phyloP scores from a whole-genome alignment of 768 basidiomycete genomes.

The Strobilomyces confusus region DNA sequence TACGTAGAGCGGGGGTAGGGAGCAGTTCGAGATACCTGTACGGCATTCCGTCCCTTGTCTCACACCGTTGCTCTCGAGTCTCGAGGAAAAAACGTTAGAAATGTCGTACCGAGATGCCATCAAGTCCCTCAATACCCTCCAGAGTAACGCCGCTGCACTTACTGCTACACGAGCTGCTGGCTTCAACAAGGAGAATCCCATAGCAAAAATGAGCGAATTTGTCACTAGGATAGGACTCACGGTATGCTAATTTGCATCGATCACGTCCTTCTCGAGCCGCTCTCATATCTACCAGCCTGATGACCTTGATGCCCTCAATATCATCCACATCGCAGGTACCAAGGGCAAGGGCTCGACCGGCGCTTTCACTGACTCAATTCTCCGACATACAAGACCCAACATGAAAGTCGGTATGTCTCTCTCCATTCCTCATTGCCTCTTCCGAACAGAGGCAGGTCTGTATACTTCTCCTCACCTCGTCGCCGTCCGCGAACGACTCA shows the following conservation, averaged over 20 bases:
- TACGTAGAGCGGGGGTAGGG: constrained; percentile 5
- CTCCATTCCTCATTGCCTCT: not conserved
- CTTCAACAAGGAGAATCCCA: constrained; percentile 50
- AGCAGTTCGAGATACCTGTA: too few species aligned
- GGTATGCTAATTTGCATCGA: constrained; percentile 44
- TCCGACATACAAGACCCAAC: constrained; percentile 66
- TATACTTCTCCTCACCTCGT: constrained; percentile 97
- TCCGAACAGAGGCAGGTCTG: constrained; percentile 52
- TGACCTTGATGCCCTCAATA: constrained; percentile 84
- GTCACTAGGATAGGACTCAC: constrained; percentile 80
- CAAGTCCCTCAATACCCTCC: constrained; percentile 69
- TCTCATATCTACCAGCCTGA: constrained; percentile 47
- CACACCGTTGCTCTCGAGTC: constrained; percentile 1
- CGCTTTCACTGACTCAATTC: constrained; percentile 85
- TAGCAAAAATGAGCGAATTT: constrained; percentile 90
- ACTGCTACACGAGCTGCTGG: constrained; percentile 79
- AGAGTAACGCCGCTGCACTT: constrained; percentile 91
- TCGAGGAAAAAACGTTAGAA: constrained; percentile 47
- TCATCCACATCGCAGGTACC: constrained; percentile 95
- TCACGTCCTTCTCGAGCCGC: constrained; percentile 12
- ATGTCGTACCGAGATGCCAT: constrained; percentile 69
- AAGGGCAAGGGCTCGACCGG: constrained; percentile 98
- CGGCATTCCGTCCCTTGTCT: constrained; percentile 6
- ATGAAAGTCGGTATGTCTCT: constrained; percentile 73
- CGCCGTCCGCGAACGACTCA: constrained; percentile 92